Conservation (phyloP, 441 rosid genomes). For the Gossypium aridum region DNA sequence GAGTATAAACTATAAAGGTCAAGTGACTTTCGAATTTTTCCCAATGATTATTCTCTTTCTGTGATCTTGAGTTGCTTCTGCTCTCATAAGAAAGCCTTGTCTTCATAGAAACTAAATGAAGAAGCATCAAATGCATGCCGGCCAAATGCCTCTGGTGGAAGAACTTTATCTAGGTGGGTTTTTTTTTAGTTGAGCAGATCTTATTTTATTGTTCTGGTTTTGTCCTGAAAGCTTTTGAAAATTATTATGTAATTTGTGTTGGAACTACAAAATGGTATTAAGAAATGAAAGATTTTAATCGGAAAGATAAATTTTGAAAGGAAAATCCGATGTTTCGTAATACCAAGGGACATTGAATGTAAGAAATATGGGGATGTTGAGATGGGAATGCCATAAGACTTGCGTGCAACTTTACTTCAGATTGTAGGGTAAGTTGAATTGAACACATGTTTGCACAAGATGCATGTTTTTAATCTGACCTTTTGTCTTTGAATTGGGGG, state of each 20-base stretch:
- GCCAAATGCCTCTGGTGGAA: slow-evolving; percentile 38
- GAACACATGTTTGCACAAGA: not conserved
- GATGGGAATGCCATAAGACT: not conserved
- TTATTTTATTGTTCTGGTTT: not conserved
- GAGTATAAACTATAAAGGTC: slow-evolving; percentile 42
- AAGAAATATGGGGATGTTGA: not conserved
- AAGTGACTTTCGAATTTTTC: slow-evolving; percentile 13
- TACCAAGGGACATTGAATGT: not conserved
- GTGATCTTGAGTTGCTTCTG: slow-evolving; percentile 8
- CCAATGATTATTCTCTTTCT: slow-evolving; percentile 9
- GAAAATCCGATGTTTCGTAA: not conserved
- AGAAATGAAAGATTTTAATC: not conserved
- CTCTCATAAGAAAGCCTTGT: slow-evolving; percentile 21
- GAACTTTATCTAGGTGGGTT: slow-evolving; percentile 40
- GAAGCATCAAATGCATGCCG: slow-evolving; percentile 29
- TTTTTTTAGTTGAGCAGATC: not conserved
- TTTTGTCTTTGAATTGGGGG: slow-evolving; percentile 1
- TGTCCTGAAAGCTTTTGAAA: not conserved
- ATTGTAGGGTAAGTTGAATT: not conserved
- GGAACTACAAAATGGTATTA: not conserved
- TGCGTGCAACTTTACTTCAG: not conserved
- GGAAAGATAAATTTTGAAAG: not conserved
- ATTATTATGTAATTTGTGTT: not conserved
- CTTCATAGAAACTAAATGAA: slow-evolving; percentile 74
- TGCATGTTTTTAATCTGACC: not conserved